Percentiles rank a stretch among this genome's conserved stretches.
These are phyloP conservation scores for Parsonsia alboflavescens DNA, from an alignment of 257 asterid genomes.

Conservation along the genomic window DNA sequence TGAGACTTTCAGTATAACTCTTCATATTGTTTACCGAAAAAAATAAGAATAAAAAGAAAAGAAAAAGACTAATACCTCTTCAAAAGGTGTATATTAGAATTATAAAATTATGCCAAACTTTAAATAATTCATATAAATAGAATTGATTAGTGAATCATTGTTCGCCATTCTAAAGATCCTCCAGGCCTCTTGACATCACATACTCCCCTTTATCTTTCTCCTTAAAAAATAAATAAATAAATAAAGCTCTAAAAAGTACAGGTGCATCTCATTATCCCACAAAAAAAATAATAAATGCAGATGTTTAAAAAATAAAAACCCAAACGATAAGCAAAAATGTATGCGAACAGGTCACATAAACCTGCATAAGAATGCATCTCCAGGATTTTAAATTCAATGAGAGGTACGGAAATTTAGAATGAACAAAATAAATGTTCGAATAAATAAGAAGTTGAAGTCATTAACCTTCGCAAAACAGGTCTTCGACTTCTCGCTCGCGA, in stretches of 20 bases:
- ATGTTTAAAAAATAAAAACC: background rate
- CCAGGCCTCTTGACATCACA: background rate
- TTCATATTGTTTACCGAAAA: no score
- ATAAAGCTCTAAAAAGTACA: background rate
- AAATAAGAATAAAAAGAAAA: background rate
- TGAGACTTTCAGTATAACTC: background rate
- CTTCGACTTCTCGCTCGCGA: slow-evolving; percentile 95
- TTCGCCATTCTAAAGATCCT: background rate
- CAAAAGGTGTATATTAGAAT: background rate
- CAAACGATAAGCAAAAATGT: background rate
- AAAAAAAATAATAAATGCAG: background rate
- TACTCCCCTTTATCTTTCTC: background rate
- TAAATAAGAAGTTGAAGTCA: background rate
- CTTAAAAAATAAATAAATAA: background rate
- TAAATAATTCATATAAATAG: background rate
- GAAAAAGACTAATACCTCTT: background rate
- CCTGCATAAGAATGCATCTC: background rate
- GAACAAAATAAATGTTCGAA: background rate
- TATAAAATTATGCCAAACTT: background rate
- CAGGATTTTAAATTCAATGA: background rate
- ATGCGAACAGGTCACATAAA: background rate
- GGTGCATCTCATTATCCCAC: background rate
- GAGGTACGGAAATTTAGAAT: background rate
- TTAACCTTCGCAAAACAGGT: slow-evolving; percentile 70
- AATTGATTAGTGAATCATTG: background rate